Percentiles rank a stretch among this genome's conserved stretches.
Evolutionary conservation across 768 basidiomycete species (phyloP).

Genomic region (Omphalotus guepiniiformis): DNA sequence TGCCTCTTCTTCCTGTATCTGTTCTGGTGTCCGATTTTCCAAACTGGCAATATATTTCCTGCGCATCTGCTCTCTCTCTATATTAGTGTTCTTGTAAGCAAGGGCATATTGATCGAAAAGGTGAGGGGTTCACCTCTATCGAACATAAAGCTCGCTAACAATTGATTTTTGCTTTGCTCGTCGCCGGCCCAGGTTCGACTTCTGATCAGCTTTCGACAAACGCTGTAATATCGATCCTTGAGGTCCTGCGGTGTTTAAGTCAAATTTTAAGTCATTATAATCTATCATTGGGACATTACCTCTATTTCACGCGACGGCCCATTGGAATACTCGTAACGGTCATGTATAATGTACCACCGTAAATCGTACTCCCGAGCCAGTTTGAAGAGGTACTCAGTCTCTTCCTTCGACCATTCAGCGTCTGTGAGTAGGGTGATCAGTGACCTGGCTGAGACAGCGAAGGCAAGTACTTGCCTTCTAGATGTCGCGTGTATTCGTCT

Average conservation of each 20-base stretch:
- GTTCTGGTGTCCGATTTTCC: conserved; percentile 83
- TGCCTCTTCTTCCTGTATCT: conserved; percentile 93
- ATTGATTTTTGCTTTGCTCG: conserved; percentile 59
- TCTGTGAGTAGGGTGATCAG: conserved; percentile 37
- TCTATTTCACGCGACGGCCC: conserved; percentile 60
- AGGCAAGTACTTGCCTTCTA: conserved; percentile 60
- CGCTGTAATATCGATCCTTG: conserved; percentile 91
- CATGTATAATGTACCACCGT: conserved; percentile 86
- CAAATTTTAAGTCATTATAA: not conserved
- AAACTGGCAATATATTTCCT: conserved; percentile 85
- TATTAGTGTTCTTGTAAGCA: conserved; percentile 3
- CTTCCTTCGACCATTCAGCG: conserved; percentile 84
- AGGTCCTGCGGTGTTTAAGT: conserved; percentile 57
- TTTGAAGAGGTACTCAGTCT: conserved; percentile 89
- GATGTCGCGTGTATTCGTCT: conserved; percentile 80
- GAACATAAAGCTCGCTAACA: conserved; percentile 73
- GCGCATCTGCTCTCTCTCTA: conserved; percentile 83
- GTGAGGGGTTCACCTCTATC: conserved; percentile 67
- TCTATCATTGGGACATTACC: conserved; percentile 34
- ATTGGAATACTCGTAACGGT: conserved; percentile 78
- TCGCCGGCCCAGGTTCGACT: conserved; percentile 85
- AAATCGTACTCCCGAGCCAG: conserved; percentile 79
- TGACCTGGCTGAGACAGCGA: not conserved
- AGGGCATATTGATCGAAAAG: not conserved
- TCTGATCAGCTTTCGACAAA: conserved; percentile 83